Evolutionary conservation across 1,284 basidiomycete species (phyloP).

Genomic region (Xerocomus amazonicus): DNA sequence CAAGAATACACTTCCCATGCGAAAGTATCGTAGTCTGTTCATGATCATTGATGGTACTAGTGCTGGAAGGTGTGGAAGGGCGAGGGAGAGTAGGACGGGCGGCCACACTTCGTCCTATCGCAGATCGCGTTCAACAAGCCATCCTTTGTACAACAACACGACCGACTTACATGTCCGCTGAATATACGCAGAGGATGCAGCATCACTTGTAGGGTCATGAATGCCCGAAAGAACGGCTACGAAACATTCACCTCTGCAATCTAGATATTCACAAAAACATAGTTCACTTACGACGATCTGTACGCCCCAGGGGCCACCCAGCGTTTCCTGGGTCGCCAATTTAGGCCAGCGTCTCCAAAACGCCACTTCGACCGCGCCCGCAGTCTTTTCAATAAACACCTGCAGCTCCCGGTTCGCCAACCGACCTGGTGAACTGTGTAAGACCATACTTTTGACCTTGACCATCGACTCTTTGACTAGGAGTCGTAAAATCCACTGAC

Average conservation of each 20-base stretch:
- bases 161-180: slow-evolving; percentile 55
- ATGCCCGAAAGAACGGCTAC: slow-evolving; percentile 78
- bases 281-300: slow-evolving; percentile 48
- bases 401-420: no score
- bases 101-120: slow-evolving; percentile 55
- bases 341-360: slow-evolving; percentile 59
- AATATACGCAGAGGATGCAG: slow-evolving; percentile 70
- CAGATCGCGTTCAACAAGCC: slow-evolving; percentile 1
- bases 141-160: not conserved
- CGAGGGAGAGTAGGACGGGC: slow-evolving; percentile 56
- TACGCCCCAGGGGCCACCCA: slow-evolving; percentile 42
- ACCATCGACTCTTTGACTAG: no score
- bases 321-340: slow-evolving; percentile 34
- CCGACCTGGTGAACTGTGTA: no score
- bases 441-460: no score
- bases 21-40: slow-evolving; percentile 60
- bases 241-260: slow-evolving; percentile 6
- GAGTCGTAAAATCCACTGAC: no score
- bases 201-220: slow-evolving; percentile 63
- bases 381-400: slow-evolving; percentile 32
- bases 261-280: not conserved
- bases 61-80: slow-evolving; percentile 61
- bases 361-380: slow-evolving; percentile 20
- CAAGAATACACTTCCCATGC: slow-evolving; percentile 59
- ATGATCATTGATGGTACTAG: slow-evolving; percentile 58